Evolutionary conservation across 2,329 filamentous ascomycete genomes (phyloP).

Genomic region (Pseudocercospora eumusae): DNA sequence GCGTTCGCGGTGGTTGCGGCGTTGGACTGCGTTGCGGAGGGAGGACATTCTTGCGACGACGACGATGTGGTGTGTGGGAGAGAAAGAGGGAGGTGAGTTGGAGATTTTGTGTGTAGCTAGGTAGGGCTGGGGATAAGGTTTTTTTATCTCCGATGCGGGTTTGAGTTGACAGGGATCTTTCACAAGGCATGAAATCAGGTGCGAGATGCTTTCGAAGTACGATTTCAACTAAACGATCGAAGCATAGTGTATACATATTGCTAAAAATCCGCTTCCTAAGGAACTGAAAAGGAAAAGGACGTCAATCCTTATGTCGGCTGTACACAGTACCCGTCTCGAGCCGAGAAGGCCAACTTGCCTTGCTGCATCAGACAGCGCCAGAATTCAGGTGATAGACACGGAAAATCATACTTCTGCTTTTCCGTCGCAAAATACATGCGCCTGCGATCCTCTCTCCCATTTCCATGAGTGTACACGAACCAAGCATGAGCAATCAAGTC

Average conservation of each 20-base stretch:
- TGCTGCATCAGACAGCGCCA: neutral
- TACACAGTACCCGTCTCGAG: neutral
- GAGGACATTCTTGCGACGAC: constrained; percentile 52
- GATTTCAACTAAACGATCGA: no score
- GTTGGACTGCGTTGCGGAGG: constrained; percentile 65
- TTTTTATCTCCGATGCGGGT: neutral
- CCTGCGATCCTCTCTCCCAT: neutral
- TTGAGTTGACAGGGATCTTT: neutral
- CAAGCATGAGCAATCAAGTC: neutral
- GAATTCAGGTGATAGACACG: constrained; percentile 7
- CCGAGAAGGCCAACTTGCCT: neutral
- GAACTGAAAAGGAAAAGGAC: no score
- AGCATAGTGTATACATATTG: no score
- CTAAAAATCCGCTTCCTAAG: no score
- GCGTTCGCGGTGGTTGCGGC: constrained; percentile 86
- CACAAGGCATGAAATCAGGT: no score
- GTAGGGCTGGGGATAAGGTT: neutral
- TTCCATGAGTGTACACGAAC: neutral
- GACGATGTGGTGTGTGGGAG: constrained; percentile 2
- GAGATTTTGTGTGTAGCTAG: constrained; percentile 12
- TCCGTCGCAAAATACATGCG: neutral
- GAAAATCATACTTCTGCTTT: neutral
- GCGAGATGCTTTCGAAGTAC: no score
- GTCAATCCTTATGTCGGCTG: neutral
- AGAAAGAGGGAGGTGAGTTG: no score